Percentiles rank a stretch among this genome's conserved stretches.
phyloP scores from a whole-genome alignment of 2,329 filamentous ascomycete genomes.

The Pseudogymnoascus pannorum region DNA sequence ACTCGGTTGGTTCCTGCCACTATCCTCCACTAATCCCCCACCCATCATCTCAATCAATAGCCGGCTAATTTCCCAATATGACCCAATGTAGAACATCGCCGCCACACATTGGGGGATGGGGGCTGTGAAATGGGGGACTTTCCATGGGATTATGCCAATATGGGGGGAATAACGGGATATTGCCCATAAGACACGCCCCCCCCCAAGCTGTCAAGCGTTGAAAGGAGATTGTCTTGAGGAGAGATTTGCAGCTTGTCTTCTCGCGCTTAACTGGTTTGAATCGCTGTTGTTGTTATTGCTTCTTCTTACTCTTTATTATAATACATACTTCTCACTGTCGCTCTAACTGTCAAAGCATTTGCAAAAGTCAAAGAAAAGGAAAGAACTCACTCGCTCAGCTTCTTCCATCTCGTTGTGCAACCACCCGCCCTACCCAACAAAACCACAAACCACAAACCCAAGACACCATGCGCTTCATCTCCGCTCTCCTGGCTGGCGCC shows the following conservation, averaged over 20 bases:
- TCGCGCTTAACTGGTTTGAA: neutral
- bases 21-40: neutral
- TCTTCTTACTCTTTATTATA: neutral
- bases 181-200: neutral
- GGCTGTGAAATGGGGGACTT: neutral
- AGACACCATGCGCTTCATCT: slow-evolving; percentile 21
- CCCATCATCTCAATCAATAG: neutral
- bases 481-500: slow-evolving; percentile 13
- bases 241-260: slow-evolving; percentile 5
- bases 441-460: neutral
- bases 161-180: no score
- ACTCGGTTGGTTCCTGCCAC: neutral
- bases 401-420: neutral
- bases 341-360: neutral
- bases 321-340: neutral
- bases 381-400: neutral
- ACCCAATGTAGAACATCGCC: slow-evolving; percentile 4
- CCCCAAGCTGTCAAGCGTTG: neutral
- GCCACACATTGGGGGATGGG: neutral
- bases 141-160: neutral
- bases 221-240: neutral
- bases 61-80: slow-evolving; percentile 7
- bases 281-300: neutral
- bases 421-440: neutral
- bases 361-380: neutral